A percentile compares a stretch with the other conserved stretches of the same genome.
Evolutionary conservation across 169 alveolate genomes (phyloP).

Genomic region (Cryptosporidium bovis): DNA sequence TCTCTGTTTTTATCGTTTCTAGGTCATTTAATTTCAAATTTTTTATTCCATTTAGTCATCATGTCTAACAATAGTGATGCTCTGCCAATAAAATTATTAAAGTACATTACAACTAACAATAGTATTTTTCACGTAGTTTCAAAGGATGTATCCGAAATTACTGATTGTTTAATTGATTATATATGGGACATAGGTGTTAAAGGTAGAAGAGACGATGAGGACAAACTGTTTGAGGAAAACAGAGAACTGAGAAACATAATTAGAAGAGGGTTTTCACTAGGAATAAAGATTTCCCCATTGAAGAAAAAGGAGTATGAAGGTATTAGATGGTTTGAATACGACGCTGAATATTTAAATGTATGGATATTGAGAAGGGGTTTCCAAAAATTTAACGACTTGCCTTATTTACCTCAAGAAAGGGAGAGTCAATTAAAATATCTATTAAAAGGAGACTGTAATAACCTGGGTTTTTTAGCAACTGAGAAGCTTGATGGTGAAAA

Average conservation of each 20-base stretch:
- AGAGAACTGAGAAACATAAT: constrained; percentile 4
- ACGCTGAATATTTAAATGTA: constrained; percentile 1
- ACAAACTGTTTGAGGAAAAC: background rate
- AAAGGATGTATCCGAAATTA: constrained; percentile 2
- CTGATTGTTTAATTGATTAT: constrained; percentile 10
- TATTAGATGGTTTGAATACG: constrained; percentile 34
- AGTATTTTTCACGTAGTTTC: constrained; percentile 25
- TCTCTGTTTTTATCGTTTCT: no score
- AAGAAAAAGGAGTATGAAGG: background rate
- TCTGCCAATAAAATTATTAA: constrained; percentile 1
- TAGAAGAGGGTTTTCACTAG: constrained; percentile 65
- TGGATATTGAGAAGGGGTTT: constrained; percentile 58
- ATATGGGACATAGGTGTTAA: constrained; percentile 56
- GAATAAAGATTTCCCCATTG: constrained; percentile 12
- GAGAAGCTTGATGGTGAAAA: constrained; percentile 71
- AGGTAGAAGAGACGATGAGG: constrained; percentile 42
- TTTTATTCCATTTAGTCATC: background rate
- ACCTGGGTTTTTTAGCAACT: constrained; percentile 8
- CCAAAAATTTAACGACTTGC: constrained; percentile 27
- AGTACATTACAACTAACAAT: constrained; percentile 8
- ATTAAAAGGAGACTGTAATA: background rate
- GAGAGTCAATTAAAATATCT: background rate
- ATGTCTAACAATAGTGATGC: background rate
- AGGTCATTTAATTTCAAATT: background rate
- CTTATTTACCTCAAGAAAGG: background rate